A percentile compares a stretch with the other conserved stretches of the same genome.
Evolutionary conservation across 768 basidiomycete genomes (phyloP).

Genomic region (Cyathus striatus): DNA sequence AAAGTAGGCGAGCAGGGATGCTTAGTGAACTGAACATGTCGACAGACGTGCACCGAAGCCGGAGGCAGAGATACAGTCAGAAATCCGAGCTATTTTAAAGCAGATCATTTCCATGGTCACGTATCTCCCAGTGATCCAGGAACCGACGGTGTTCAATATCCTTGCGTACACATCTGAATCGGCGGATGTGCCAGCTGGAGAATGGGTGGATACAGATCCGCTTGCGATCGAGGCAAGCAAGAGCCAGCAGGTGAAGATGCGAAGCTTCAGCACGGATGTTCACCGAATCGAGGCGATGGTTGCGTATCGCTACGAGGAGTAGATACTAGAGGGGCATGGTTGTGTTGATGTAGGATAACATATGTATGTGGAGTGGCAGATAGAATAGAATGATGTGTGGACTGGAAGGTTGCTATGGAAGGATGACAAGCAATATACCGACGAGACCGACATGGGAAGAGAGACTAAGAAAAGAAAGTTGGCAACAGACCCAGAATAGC

Average conservation of each 20-base stretch:
- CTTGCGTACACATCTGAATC: conserved; percentile 92
- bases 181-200: conserved; percentile 85
- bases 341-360: not conserved
- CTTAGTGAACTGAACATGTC: no score
- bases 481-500: not conserved
- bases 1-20: no score
- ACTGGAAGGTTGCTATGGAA: not conserved
- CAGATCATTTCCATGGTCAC: conserved; percentile 98
- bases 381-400: not conserved
- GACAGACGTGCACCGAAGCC: conserved; percentile 59
- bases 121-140: conserved; percentile 92
- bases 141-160: conserved; percentile 96
- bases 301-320: conserved; percentile 90
- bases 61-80: conserved; percentile 89
- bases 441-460: conserved; percentile 13
- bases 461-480: not conserved
- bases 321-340: conserved; percentile 12
- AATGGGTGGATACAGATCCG: conserved; percentile 96
- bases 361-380: not conserved
- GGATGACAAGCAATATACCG: conserved; percentile 6
- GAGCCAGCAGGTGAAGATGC: conserved; percentile 89
- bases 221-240: conserved; percentile 90
- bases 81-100: conserved; percentile 96
- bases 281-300: conserved; percentile 98
- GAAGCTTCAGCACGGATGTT: conserved; percentile 97